phyloP scores from a whole-genome alignment of 225 moss, liverwort and hornwort species.

The Thuidium tamariscinum region DNA sequence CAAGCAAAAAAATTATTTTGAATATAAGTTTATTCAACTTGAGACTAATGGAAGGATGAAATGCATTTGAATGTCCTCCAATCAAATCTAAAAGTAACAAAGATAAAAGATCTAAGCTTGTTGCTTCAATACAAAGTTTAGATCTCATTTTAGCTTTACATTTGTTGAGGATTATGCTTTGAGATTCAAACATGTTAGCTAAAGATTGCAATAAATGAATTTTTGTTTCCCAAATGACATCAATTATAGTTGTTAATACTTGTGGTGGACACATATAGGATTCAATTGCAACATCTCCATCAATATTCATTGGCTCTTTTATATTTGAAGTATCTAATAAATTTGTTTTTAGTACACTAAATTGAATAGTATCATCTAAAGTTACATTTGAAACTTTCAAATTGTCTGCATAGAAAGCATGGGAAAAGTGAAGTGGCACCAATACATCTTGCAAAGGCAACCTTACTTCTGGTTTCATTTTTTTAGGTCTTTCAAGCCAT shows the following conservation, averaged over 20 bases:
- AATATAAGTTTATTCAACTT: slow-evolving; percentile 34
- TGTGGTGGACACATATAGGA: too few relatives aligned
- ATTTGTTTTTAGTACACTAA: background rate
- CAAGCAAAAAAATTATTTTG: slow-evolving; percentile 36
- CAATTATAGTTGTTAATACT: background rate
- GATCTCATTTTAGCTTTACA: background rate
- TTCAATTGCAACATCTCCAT: background rate
- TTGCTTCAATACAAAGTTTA: slow-evolving; percentile 1
- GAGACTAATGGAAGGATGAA: background rate
- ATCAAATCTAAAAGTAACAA: slow-evolving; percentile 56
- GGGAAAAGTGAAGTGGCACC: background rate
- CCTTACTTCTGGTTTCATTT: background rate
- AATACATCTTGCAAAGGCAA: background rate
- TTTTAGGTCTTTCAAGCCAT: background rate
- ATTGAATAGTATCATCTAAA: background rate
- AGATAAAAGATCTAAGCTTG: slow-evolving; percentile 12
- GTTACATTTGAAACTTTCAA: background rate
- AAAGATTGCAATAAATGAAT: slow-evolving; percentile 13
- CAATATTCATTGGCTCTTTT: background rate
- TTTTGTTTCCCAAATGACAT: slow-evolving; percentile 11
- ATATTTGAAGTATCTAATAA: background rate
- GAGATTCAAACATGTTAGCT: slow-evolving; percentile 6
- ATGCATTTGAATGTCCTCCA: slow-evolving; percentile 22
- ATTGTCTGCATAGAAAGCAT: background rate
- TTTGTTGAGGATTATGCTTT: slow-evolving; percentile 5